Evolutionary conservation across 2,329 filamentous ascomycete genomes (phyloP).

Genomic region (Ophiognomonia clavigignenti-juglandacearum): DNA sequence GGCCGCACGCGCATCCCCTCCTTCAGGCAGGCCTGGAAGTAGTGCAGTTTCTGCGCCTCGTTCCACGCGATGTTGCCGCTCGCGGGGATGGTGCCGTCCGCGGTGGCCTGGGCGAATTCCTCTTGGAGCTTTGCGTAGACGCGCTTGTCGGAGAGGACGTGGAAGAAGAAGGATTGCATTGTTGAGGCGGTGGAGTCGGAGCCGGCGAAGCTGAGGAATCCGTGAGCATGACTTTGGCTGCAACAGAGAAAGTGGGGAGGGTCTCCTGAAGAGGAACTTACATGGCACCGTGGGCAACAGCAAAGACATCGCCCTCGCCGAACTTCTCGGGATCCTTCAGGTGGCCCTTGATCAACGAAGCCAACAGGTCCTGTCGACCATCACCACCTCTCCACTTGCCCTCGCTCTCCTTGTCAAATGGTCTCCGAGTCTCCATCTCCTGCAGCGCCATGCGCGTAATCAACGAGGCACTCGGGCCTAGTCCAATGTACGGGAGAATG

Average conservation of each 20-base stretch:
- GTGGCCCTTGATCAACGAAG: constrained; percentile 47
- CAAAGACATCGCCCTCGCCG: constrained; percentile 48
- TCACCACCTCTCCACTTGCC: constrained; percentile 34
- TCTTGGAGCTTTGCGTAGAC: constrained; percentile 34
- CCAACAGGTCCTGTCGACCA: constrained; percentile 45
- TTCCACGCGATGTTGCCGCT: constrained; percentile 42
- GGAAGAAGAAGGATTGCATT: constrained; percentile 53
- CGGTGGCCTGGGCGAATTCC: constrained; percentile 41
- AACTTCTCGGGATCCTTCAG: constrained; percentile 44
- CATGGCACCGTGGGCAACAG: constrained; percentile 53
- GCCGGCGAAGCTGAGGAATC: constrained; percentile 45
- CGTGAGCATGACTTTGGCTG: neutral
- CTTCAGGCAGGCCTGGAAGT: constrained; percentile 53
- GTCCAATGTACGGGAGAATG: constrained; percentile 35
- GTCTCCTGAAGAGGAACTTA: constrained; percentile 31
- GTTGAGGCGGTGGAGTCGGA: constrained; percentile 57
- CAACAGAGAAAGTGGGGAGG: neutral
- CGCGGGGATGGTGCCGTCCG: constrained; percentile 27
- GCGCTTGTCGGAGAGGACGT: constrained; percentile 37
- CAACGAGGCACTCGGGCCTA: constrained; percentile 39
- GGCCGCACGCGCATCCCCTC: constrained; percentile 53
- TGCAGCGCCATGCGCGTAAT: constrained; percentile 48
- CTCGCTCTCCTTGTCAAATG: constrained; percentile 41
- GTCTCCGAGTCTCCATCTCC: constrained; percentile 41
- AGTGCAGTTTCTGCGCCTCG: constrained; percentile 43